Conservation (phyloP, 352 stramenopile species). For the Phytophthora chlamydospora region DNA sequence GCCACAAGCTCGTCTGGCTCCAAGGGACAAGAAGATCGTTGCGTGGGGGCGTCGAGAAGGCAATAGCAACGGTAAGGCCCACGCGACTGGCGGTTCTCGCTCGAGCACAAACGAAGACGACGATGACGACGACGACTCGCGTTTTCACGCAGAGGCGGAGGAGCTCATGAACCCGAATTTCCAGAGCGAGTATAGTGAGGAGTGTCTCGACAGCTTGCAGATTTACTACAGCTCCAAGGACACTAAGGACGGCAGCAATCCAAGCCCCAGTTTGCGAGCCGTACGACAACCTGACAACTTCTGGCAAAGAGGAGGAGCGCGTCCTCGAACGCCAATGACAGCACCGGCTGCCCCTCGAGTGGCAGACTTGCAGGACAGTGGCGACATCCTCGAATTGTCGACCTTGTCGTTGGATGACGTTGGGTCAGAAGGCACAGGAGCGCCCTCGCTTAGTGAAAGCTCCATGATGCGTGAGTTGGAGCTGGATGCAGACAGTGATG, state of each 20-base stretch:
- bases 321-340: slow-evolving; percentile 7
- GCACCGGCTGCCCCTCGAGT: slow-evolving; percentile 1
- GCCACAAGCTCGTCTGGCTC: slow-evolving; percentile 12
- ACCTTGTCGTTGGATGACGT: slow-evolving; percentile 39
- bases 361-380: slow-evolving; percentile 21
- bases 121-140: slow-evolving; percentile 39
- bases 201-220: slow-evolving; percentile 78
- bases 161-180: slow-evolving; percentile 85
- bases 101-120: slow-evolving; percentile 31
- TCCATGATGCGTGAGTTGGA: slow-evolving; percentile 64
- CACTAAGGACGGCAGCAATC: slow-evolving; percentile 20
- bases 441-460: slow-evolving; percentile 55
- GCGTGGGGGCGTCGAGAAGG: slow-evolving; percentile 23
- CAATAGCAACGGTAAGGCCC: slow-evolving; percentile 6
- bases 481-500: slow-evolving; percentile 59
- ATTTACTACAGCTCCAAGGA: slow-evolving; percentile 65
- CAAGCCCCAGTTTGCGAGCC: slow-evolving; percentile 6
- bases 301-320: slow-evolving; percentile 4
- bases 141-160: slow-evolving; percentile 63
- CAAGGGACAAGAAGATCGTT: slow-evolving; percentile 9
- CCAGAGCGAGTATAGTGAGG: slow-evolving; percentile 79
- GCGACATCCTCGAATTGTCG: slow-evolving; percentile 31
- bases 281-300: slow-evolving; percentile 11
- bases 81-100: slow-evolving; percentile 1
- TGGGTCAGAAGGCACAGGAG: slow-evolving; percentile 27